Conservation (phyloP, 225 moss, liverwort and hornwort genomes). For the Physcomitrellopsis africana region DNA sequence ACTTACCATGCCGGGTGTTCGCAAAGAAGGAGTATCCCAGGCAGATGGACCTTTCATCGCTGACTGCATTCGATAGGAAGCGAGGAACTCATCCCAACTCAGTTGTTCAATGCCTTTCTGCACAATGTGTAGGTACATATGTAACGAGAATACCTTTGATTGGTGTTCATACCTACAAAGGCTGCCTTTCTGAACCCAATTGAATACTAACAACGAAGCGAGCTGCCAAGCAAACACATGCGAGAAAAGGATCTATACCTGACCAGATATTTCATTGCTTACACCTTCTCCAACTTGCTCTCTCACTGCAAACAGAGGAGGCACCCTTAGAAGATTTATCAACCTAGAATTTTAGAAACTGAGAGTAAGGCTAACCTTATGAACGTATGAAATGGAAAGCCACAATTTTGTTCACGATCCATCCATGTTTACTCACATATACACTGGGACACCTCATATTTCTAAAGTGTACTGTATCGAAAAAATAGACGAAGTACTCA, state of each 20-base stretch:
- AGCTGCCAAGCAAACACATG: neutral
- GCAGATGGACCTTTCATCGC: slow-evolving; percentile 45
- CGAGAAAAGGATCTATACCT: slow-evolving; percentile 34
- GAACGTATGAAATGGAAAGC: neutral
- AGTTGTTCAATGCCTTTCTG: slow-evolving; percentile 56
- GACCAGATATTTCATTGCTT: slow-evolving; percentile 43
- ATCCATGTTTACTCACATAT: neutral
- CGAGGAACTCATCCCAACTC: slow-evolving; percentile 65
- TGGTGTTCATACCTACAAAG: neutral
- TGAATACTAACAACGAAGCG: neutral
- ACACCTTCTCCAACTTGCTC: slow-evolving; percentile 45
- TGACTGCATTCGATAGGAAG: slow-evolving; percentile 56
- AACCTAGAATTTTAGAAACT: neutral
- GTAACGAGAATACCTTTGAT: slow-evolving; percentile 3
- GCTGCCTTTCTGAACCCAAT: neutral
- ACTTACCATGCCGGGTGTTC: slow-evolving; percentile 66
- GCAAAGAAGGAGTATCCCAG: slow-evolving; percentile 57
- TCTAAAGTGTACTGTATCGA: neutral
- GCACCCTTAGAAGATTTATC: neutral
- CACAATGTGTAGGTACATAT: slow-evolving; percentile 7
- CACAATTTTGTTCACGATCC: neutral
- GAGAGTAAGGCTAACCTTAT: neutral
- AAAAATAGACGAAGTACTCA: neutral
- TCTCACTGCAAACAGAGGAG: slow-evolving; percentile 35
- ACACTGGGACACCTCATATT: neutral